Evolutionary conservation across 208 protist genomes (phyloP), one percentile per base, ranked within the genome.

Genomic region (Endotrypanum monterogeii): DNA sequence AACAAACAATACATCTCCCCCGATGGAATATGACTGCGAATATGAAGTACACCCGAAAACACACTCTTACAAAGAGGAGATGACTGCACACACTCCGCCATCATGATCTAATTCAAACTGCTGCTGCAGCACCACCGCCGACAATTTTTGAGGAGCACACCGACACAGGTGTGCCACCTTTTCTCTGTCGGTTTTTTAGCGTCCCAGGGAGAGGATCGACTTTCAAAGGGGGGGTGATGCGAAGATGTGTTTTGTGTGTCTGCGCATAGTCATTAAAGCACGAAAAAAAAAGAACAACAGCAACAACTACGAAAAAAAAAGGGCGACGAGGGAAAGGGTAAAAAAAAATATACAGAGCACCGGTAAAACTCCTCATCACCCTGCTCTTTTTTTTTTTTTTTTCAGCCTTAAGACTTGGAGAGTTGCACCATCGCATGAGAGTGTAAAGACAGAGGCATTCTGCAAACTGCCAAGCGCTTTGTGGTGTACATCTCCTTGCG

Each of bases 191-290:
- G 44, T 12, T 23, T 68, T 12, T 23, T 68, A 37, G 44, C 44
- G 41, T 54, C 62, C 51, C 37, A 18, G 44, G 28, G 62, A 39
- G 62, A 54, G 28, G 41, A 25, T 20, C 51, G 12, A 37, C 41
- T 37, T 52, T 28, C 6, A 9, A 7, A 28, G 54, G 54, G 16
- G 62, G 51, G 62, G 62, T 68, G 62, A 32, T 32, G 62, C 41
- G 3, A 54, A 52, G n/a, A 37, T 23, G 41, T 52, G 62, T 68
- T 66, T 23, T 32, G 18, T 63, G 56, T 50, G 44, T 54, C 25
- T 12, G 28, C 44, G 62, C 39, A 54, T 39, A 68, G 62, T 52
- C 62, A 51, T 48, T 68, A 68, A 52, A 54, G 39, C n/a, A 68
- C 37, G 9, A 23, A 32, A 68, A 9, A 52, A 52, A 54, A 54